Evolutionary conservation across 345 rosid genomes (phyloP), one percentile per base, ranked within the genome.

Genomic region (Heritiera fomes): DNA sequence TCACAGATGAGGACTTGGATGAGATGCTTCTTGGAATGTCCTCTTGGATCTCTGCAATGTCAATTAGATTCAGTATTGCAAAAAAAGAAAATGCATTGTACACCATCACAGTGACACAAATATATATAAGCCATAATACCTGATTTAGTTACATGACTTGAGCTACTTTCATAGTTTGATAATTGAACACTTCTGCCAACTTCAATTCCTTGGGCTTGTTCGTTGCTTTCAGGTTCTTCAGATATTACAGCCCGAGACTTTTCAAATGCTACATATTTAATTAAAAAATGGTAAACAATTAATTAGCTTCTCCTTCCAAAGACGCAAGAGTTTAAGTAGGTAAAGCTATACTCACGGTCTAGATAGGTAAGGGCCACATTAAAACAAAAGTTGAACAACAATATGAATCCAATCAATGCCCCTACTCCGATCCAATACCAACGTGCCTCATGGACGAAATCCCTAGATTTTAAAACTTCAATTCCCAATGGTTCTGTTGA

Each of bases 381-480:
- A 79, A 41, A 90, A 50, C 65, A 47, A 10, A 84, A 13, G 84
- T 91, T 88, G 87, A 87, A 91, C 32, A 93, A 7, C 30, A 91
- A 30, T 20, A 73, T 77, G 81, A 82, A 91, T 46, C 94, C 94
- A 61, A 83, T n/a, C 80, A 82, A 59, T 34, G 89, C 93, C 40
- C 83, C 90, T 11, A 88, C 75, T 82, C 93, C 94, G n/a, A 93
- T 66, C 98, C 98, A 93, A 65, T 91, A 93, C 96, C 93, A 90
- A 34, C 85, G 49, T 9, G 87, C 75, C 7, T 89, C 71, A 2
- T 85, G 61, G 77, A 85, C 80, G 81, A 90, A 61, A 30, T 86
- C 91, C 41, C 88, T 89, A 10, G 74, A 53, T 83, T 83, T 78
- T 81, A 91, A 74, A 61, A 89, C 65, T 78, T 77, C 76, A 80